Evolutionary conservation across 306 rosid genomes (phyloP).

Genomic region (Albizia julibrissin): DNA sequence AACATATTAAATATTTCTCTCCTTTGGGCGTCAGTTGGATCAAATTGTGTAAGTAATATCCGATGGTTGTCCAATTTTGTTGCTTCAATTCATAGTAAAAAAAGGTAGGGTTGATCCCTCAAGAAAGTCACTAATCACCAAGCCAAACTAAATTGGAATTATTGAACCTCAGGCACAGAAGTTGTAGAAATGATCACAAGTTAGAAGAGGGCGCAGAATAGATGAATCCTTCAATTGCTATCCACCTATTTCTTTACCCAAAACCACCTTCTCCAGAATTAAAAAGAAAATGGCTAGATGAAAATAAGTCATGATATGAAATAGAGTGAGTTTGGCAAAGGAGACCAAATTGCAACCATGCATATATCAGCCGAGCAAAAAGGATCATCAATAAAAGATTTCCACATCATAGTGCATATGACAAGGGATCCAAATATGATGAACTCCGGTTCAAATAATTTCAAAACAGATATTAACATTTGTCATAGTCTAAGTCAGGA

Average conservation of each 20-base stretch:
- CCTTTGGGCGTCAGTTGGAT: not conserved
- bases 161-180: not conserved
- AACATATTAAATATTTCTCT: conserved; percentile 8
- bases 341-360: not conserved
- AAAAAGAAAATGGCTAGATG: conserved; percentile 8
- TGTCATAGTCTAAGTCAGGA: not conserved
- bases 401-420: not conserved
- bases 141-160: not conserved
- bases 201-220: not conserved
- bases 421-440: not conserved
- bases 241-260: not conserved
- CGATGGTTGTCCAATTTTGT: conserved; percentile 16
- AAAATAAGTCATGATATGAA: not conserved
- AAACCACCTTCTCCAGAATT: not conserved
- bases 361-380: not conserved
- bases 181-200: not conserved
- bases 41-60: conserved; percentile 1
- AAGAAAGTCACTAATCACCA: not conserved
- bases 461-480: conserved; percentile 8
- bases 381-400: not conserved
- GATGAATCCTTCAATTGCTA: conserved; percentile 8
- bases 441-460: not conserved
- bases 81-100: not conserved
- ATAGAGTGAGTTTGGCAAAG: not conserved
- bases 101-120: not conserved